Percentiles rank a stretch among this genome's conserved stretches.
Evolutionary conservation across 164 flowering plant genomes (phyloP).

Genomic region (Cinnamomum chago): DNA sequence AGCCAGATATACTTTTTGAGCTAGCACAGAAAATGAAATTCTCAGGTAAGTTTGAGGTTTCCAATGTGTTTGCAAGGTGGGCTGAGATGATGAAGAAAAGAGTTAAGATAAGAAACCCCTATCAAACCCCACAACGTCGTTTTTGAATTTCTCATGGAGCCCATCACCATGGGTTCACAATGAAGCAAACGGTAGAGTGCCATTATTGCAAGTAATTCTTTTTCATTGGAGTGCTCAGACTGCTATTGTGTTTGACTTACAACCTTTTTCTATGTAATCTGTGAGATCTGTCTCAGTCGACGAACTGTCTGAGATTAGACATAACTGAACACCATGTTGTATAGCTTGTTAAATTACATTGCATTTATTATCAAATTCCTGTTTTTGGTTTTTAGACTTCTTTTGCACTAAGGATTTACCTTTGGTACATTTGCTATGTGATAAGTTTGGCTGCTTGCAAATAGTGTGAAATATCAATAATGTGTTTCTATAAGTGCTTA

Average conservation of each 20-base stretch:
- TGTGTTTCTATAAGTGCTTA: too few species aligned
- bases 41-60: constrained; percentile 61
- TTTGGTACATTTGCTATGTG: too few species aligned
- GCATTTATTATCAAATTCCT: not conserved
- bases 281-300: too few species aligned
- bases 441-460: too few species aligned
- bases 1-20: constrained; percentile 58
- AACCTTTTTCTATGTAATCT: too few species aligned
- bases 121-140: constrained; percentile 12
- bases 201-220: not conserved
- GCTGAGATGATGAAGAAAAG: constrained; percentile 60
- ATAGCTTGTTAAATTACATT: not conserved
- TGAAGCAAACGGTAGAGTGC: not conserved
- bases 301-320: not conserved
- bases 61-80: constrained; percentile 56
- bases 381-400: too few species aligned
- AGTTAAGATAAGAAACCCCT: constrained; percentile 45
- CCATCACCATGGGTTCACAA: not conserved
- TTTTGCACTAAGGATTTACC: too few species aligned
- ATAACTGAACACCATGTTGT: not conserved
- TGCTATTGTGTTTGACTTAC: not conserved
- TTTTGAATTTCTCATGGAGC: constrained; percentile 15
- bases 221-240: not conserved
- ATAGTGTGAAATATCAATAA: too few species aligned
- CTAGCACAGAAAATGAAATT: constrained; percentile 70